Percentiles rank a stretch among this genome's conserved stretches.
These are phyloP conservation scores for Hamamelis virginiana DNA, from an alignment of 164 flowering plant species.

Conservation along the genomic window DNA sequence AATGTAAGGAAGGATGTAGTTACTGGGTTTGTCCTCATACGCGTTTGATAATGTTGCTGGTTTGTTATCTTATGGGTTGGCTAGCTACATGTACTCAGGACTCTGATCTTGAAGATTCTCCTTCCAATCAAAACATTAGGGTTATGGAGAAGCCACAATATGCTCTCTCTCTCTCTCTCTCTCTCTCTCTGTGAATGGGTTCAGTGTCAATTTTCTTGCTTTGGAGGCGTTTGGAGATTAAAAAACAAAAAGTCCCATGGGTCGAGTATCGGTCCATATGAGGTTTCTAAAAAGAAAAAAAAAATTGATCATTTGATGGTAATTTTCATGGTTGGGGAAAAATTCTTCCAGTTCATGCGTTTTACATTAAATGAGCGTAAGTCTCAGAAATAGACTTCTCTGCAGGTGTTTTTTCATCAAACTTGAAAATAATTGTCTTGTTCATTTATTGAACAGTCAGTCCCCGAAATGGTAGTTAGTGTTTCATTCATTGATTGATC, in stretches of 20 bases:
- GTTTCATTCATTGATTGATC: not conserved
- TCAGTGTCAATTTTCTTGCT: too few relatives aligned
- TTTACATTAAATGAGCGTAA: slow-evolving; percentile 13
- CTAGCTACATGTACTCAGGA: slow-evolving; percentile 40
- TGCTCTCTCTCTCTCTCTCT: slow-evolving; percentile 22
- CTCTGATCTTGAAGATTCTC: slow-evolving; percentile 30
- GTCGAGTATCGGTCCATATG: not conserved
- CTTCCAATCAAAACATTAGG: slow-evolving; percentile 32
- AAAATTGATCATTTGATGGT: slow-evolving; percentile 9
- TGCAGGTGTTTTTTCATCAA: slow-evolving; percentile 16
- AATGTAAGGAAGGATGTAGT: slow-evolving; percentile 21
- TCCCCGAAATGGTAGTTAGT: slow-evolving; percentile 10
- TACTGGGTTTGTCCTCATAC: slow-evolving; percentile 48
- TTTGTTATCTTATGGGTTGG: slow-evolving; percentile 65
- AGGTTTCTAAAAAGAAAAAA: not conserved
- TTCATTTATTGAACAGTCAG: slow-evolving; percentile 21
- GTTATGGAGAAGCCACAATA: slow-evolving; percentile 10
- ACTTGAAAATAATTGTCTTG: slow-evolving; percentile 16
- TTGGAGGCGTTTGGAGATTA: too few relatives aligned
- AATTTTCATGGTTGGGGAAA: slow-evolving; percentile 25
- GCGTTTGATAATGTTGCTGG: slow-evolving; percentile 23
- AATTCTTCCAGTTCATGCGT: slow-evolving; percentile 10
- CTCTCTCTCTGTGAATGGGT: slow-evolving; percentile 8
- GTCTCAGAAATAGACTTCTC: slow-evolving; percentile 4
- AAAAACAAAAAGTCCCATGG: too few relatives aligned